Evolutionary conservation across 2,329 filamentous ascomycete genomes (phyloP).

Genomic region (Fulvia fulva): DNA sequence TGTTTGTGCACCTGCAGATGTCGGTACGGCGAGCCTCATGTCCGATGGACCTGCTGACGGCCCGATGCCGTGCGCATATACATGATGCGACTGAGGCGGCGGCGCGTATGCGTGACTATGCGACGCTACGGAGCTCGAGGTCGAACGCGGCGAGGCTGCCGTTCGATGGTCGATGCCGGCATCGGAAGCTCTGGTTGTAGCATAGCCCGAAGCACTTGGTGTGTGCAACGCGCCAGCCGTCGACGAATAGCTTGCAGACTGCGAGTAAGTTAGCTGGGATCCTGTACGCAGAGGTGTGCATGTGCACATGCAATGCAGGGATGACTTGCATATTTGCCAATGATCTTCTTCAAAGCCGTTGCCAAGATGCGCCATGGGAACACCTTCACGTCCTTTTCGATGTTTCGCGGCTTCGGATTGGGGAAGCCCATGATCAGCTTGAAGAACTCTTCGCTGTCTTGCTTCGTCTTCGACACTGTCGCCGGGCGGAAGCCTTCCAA

Average conservation of each 20-base stretch:
- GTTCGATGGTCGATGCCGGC: constrained; percentile 43
- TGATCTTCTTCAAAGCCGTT: constrained; percentile 92
- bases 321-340: constrained; percentile 80
- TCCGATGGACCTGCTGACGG: constrained; percentile 38
- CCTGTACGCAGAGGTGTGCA: constrained; percentile 19
- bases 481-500: constrained; percentile 88
- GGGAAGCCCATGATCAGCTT: constrained; percentile 98
- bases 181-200: constrained; percentile 42
- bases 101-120: constrained; percentile 31
- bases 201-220: constrained; percentile 26
- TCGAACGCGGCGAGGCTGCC: constrained; percentile 30
- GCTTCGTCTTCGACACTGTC: constrained; percentile 88
- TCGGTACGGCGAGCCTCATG: constrained; percentile 34
- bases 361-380: constrained; percentile 92
- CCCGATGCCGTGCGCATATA: constrained; percentile 32
- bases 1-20: constrained; percentile 27
- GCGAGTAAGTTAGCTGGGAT: constrained; percentile 33
- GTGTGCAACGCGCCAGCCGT: constrained; percentile 50
- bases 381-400: constrained; percentile 98
- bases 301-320: constrained; percentile 26
- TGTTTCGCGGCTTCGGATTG: constrained; percentile 90
- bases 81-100: constrained; percentile 25
- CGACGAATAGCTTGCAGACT: constrained; percentile 68
- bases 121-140: constrained; percentile 31
- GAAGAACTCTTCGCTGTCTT: constrained; percentile 95